Percentiles rank a stretch among this genome's conserved stretches.
Evolutionary conservation across 352 stramenopile species (phyloP).

Genomic region (Pythium folliculosum): DNA sequence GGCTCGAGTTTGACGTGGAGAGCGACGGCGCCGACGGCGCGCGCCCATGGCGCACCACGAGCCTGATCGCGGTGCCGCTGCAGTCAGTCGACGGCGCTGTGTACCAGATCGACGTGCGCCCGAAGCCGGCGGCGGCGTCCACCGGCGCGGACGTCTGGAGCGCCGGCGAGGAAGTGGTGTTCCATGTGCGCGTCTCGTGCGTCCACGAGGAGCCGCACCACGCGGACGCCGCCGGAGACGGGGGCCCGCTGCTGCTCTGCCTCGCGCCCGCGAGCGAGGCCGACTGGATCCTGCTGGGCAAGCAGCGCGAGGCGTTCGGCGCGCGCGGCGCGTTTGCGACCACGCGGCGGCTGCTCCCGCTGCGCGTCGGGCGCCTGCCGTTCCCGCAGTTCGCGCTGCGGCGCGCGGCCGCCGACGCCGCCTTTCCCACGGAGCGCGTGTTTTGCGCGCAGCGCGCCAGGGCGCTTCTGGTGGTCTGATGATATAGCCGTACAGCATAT

Average conservation of each 20-base stretch:
- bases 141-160: background rate
- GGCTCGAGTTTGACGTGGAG: constrained; percentile 19
- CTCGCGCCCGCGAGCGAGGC: constrained; percentile 48
- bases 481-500: background rate
- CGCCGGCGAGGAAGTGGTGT: constrained; percentile 47
- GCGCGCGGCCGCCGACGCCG: background rate
- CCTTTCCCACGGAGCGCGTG: constrained; percentile 14
- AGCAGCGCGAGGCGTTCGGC: constrained; percentile 51
- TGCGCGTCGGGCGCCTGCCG: constrained; percentile 43
- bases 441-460: constrained; percentile 18
- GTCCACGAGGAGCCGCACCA: constrained; percentile 6
- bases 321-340: constrained; percentile 18
- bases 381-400: constrained; percentile 56
- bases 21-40: background rate
- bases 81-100: constrained; percentile 13
- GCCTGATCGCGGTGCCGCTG: constrained; percentile 20
- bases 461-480: constrained; percentile 34
- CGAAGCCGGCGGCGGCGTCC: background rate
- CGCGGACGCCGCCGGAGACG: too few species aligned
- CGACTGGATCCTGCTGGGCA: constrained; percentile 76
- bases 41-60: constrained; percentile 15
- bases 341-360: constrained; percentile 41
- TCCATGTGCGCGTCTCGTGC: constrained; percentile 42
- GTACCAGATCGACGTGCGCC: constrained; percentile 30
- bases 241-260: constrained; percentile 38